Base-by-base conservation (phyloP, 106 monocot genomes). In the Agapanthus africanus region DNA sequence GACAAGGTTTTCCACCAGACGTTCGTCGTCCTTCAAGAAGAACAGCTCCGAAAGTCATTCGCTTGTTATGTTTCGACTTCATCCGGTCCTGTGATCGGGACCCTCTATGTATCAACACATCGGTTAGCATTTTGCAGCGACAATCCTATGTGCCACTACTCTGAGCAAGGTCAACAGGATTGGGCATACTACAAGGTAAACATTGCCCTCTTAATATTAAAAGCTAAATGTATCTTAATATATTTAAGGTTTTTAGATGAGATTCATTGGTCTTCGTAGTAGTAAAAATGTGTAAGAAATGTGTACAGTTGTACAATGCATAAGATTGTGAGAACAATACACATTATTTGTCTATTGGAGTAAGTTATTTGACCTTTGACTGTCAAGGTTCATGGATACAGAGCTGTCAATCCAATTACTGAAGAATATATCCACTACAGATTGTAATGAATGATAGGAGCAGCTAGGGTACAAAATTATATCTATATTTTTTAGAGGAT, bases 21-120 rank as follows among this genome's bases (percentile, higher is more conserved):
- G 1, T 94, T 94, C 70, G 82, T 75, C 64, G 31, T 51, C 11
- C 60, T 81, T 67, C 82, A 79, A 22, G 90, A 82, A 46, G 94
- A 94, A 74, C 34, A 83, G 44, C 87, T 90, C 40, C 75, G 25
- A 1, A 94, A 90, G 67, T 59, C 84, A 49, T 94, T 80, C 77
- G 90, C 84, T 22, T 94, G 90, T 54, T 94, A 94, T 74, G 42
- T 94, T 42, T 94, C 90, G 31, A 90, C 90, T 40, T 85, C 94
- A 47, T 54, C 90, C 31, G 94, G 94, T 37, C 94, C 94, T 59
- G 87, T 87, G 11, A 94, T 94, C n/a, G 94, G 94, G 32, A 90
- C 87, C 14, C 39, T 94, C 5, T 90, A 94, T 61, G 35, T 90
- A 39, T 84, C 94, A 19, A 90, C 86, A 18, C 34, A 49, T 23